phyloP scores from a whole-genome alignment of 805 yeast species.

The Suhomyces faveliae region DNA sequence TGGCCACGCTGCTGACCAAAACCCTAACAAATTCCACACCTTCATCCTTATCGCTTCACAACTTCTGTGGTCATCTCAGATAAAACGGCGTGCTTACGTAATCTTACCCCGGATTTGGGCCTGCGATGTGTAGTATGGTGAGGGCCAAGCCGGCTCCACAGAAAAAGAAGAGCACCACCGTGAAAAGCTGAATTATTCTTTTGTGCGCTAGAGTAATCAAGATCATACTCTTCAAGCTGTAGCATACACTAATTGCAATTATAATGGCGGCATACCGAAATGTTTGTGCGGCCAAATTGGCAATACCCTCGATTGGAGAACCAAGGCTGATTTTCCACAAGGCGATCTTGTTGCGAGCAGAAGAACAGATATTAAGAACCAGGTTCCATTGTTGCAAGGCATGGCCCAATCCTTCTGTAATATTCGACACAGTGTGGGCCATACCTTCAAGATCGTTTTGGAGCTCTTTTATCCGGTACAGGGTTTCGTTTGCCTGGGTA shows the following conservation, averaged over 20 bases:
- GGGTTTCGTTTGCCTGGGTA: not conserved
- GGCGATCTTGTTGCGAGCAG: not conserved
- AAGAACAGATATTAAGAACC: not conserved
- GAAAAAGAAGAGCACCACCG: not conserved
- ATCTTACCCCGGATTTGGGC: not conserved
- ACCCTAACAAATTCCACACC: not conserved
- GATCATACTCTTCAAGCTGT: not conserved
- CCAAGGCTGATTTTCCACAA: not conserved
- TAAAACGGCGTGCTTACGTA: not conserved
- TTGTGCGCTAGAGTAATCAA: not conserved
- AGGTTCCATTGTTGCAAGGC: not conserved
- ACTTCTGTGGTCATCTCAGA: not conserved
- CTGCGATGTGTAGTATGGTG: not conserved
- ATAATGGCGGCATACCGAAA: not conserved
- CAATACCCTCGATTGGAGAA: not conserved
- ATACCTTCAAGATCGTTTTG: constrained; percentile 1
- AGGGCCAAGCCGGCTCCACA: not conserved
- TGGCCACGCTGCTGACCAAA: not conserved
- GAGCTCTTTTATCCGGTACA: not conserved
- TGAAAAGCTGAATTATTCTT: not conserved
- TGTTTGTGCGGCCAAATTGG: not conserved
- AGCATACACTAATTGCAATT: not conserved
- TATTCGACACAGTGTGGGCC: not conserved
- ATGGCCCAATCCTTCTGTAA: not conserved
- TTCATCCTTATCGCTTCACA: not conserved